A percentile compares a stretch with the other conserved stretches of the same genome.
phyloP scores from a whole-genome alignment of 495 filamentous ascomycete genomes.

The Tetracladium setigerum region DNA sequence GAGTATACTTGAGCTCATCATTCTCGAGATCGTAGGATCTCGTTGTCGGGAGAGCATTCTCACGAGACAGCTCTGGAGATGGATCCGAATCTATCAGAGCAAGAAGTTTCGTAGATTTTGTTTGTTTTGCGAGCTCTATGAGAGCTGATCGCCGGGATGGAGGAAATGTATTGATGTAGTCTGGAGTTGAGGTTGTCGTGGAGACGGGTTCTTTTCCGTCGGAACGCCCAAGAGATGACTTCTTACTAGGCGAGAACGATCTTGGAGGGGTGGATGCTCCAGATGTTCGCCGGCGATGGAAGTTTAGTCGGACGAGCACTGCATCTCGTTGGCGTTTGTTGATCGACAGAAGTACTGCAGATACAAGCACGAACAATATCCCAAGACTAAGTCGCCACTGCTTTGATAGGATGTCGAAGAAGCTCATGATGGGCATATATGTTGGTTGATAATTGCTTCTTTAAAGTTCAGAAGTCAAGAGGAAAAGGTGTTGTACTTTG shows the following conservation, averaged over 20 bases:
- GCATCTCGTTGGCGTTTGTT: slow-evolving; percentile 14
- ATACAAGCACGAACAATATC: slow-evolving; percentile 8
- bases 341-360: slow-evolving; percentile 6
- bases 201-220: slow-evolving; percentile 19
- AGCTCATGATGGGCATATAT: slow-evolving; percentile 4
- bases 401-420: slow-evolving; percentile 3
- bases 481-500: no score
- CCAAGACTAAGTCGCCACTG: slow-evolving; percentile 16
- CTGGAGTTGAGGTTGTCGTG: slow-evolving; percentile 23
- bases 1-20: slow-evolving; percentile 26
- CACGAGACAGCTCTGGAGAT: slow-evolving; percentile 1
- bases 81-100: slow-evolving; percentile 2
- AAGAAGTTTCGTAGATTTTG: slow-evolving; percentile 13
- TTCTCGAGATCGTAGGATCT: slow-evolving; percentile 24
- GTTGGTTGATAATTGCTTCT: no score
- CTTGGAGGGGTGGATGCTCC: slow-evolving; percentile 47
- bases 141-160: slow-evolving; percentile 47
- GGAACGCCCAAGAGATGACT: neutral
- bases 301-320: slow-evolving; percentile 5
- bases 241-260: slow-evolving; percentile 46
- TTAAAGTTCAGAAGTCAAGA: no score
- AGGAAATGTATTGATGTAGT: slow-evolving; percentile 44
- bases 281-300: slow-evolving; percentile 14
- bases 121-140: slow-evolving; percentile 17
- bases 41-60: slow-evolving; percentile 13